Evolutionary conservation across 345 rosid species (phyloP), one percentile per base, ranked within the genome.

Genomic region (Clarkia xantiana): DNA sequence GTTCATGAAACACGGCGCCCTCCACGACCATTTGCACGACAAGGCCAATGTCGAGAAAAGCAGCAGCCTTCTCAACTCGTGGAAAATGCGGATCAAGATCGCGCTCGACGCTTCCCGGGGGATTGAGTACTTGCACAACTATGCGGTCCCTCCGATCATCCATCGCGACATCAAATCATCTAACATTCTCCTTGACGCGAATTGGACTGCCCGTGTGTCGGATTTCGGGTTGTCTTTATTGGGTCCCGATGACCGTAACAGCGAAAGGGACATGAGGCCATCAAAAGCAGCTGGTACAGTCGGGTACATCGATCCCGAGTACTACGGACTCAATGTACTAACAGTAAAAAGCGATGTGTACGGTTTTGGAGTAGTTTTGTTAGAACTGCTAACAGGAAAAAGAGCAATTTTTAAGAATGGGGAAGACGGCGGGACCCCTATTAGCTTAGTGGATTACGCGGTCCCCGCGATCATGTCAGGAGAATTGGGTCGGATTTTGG

Each of bases 141-240:
- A 85, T 18, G 94, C 95, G 0, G 94, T 80, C 11, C 97, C 97
- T 0, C 60, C 94, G 0, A 85, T 89, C 42, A 85, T 89, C 36
- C 97, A 89, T n/a, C 62, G 95, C 18, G 95, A 89, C 40, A 82
- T 89, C 9, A 89, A 82, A 64, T 89, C 97, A 0, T 82, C 94
- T 0, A 85, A 82, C 74, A 85, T 89, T 4, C 55, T 89, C 50
- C 80, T 89, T 0, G 97, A 85, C 55, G 72, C 55, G 7, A 60
- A 73, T 36, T 85, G 94, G 94, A 71, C 72, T 0, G 95, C 94
- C 1, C 69, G 82, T 36, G 94, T 89, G 13, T 89, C 95, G 4
- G 97, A 89, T 72, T 82, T 89, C 17, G 95, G 97, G 36, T 68
- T 89, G 4, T 85, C 95, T 0, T 20, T 85, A 54, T 67, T 82